Percentiles rank a stretch among this genome's conserved stretches.
Evolutionary conservation across 352 stramenopile species (phyloP).

Genomic region (Pythium phragmitis): DNA sequence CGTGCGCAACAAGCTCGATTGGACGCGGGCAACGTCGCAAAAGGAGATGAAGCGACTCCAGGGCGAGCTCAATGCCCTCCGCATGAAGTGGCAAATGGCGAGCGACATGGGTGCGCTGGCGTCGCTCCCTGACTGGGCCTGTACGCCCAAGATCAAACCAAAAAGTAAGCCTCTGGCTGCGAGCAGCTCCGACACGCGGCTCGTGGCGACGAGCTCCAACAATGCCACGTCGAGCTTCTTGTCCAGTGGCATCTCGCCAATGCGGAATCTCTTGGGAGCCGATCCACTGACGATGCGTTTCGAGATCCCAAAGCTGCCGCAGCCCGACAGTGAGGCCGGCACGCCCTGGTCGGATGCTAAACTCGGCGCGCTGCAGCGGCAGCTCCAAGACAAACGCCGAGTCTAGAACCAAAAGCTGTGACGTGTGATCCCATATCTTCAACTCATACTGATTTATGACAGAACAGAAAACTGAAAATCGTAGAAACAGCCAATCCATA

Average conservation of each 20-base stretch:
- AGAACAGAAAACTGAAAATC: too few species aligned
- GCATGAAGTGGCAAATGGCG: constrained; percentile 77
- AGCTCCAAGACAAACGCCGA: constrained; percentile 42
- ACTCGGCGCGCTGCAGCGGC: constrained; percentile 39
- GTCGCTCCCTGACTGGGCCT: constrained; percentile 48
- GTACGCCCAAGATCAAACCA: constrained; percentile 37
- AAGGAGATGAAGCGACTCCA: constrained; percentile 81
- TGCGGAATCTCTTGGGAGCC: constrained; percentile 3
- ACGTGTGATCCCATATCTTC: constrained; percentile 5
- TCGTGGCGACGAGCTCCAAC: constrained; percentile 27
- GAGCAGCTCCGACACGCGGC: constrained; percentile 53
- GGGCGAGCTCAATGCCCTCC: constrained; percentile 55
- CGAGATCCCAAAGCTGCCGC: constrained; percentile 77
- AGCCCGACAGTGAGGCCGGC: constrained; percentile 51
- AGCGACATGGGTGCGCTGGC: constrained; percentile 50
- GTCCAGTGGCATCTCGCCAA: constrained; percentile 9
- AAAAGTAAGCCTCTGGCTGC: constrained; percentile 38
- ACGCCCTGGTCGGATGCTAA: constrained; percentile 80
- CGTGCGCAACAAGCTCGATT: constrained; percentile 95
- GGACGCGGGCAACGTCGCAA: constrained; percentile 84
- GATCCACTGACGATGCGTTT: constrained; percentile 36
- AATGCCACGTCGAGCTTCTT: constrained; percentile 19
- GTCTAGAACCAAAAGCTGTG: constrained; percentile 4
- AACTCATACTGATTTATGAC: background rate
- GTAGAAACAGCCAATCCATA: too few species aligned